Conservation (phyloP, 805 yeast genomes). For the Yamadazyma sp. region DNA sequence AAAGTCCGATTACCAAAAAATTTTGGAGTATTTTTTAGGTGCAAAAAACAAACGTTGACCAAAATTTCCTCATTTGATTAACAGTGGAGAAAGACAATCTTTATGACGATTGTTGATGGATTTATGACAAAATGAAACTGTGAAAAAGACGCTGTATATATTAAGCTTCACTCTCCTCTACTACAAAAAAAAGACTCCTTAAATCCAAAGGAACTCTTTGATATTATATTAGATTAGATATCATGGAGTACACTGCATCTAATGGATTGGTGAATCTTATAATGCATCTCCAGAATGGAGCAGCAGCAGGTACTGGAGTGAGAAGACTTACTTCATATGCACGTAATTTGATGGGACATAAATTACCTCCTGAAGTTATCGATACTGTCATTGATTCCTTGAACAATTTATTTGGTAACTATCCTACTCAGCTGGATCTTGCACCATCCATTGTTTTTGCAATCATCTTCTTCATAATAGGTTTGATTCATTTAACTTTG, state of each 20-base stretch:
- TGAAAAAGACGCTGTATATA: no score
- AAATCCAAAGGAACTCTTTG: no score
- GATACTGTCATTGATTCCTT: constrained; percentile 38
- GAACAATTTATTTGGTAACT: constrained; percentile 59
- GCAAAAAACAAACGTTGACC: no score
- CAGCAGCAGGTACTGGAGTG: constrained; percentile 28
- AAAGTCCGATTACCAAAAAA: no score
- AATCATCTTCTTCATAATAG: constrained; percentile 47
- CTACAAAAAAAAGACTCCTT: no score
- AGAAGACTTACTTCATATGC: constrained; percentile 21
- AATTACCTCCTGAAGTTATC: constrained; percentile 38
- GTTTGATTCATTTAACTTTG: constrained; percentile 43
- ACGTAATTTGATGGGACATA: constrained; percentile 24
- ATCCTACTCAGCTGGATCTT: constrained; percentile 49
- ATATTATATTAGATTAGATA: no score
- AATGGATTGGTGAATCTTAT: constrained; percentile 23
- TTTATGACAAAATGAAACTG: no score
- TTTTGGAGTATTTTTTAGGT: no score
- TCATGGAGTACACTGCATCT: constrained; percentile 18
- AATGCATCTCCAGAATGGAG: constrained; percentile 19
- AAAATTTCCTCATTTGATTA: no score
- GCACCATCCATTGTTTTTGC: constrained; percentile 60
- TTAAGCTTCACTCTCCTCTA: no score
- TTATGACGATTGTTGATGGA: no score
- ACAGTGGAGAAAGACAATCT: no score